Evolutionary conservation across 345 rosid species (phyloP).

Genomic region (Bruguiera sexangula): DNA sequence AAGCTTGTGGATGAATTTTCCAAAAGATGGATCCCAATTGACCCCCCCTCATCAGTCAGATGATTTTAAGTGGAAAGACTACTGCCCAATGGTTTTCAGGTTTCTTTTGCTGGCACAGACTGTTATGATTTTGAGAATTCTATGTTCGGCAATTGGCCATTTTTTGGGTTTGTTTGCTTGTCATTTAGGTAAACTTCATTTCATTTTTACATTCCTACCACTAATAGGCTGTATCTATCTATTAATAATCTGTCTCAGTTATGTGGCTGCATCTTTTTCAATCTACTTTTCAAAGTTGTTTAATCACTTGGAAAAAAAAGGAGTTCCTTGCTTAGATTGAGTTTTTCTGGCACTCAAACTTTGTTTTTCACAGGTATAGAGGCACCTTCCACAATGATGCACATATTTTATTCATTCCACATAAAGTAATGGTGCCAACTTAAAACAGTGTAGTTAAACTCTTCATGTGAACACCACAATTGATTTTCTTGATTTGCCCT

Average conservation of each 20-base stretch:
- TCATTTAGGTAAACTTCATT: background rate
- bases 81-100: conserved; percentile 99
- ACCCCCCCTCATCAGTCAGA: conserved; percentile 93
- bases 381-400: too few species aligned
- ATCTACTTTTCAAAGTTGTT: background rate
- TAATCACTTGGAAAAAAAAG: too few species aligned
- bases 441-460: too few species aligned
- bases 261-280: background rate
- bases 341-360: too few species aligned
- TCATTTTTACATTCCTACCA: background rate
- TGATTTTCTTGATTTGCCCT: too few species aligned
- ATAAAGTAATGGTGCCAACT: too few species aligned
- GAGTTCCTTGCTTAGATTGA: too few species aligned
- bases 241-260: background rate
- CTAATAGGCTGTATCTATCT: background rate
- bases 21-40: conserved; percentile 79
- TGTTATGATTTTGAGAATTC: conserved; percentile 3
- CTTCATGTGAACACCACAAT: too few species aligned
- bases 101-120: conserved; percentile 24
- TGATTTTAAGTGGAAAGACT: conserved; percentile 97
- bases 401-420: too few species aligned
- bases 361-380: too few species aligned
- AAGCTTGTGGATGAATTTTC: conserved; percentile 98
- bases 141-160: background rate
- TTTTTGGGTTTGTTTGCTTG: background rate